Conservation (phyloP, 805 yeast genomes). For the Ogataea philodendri region DNA sequence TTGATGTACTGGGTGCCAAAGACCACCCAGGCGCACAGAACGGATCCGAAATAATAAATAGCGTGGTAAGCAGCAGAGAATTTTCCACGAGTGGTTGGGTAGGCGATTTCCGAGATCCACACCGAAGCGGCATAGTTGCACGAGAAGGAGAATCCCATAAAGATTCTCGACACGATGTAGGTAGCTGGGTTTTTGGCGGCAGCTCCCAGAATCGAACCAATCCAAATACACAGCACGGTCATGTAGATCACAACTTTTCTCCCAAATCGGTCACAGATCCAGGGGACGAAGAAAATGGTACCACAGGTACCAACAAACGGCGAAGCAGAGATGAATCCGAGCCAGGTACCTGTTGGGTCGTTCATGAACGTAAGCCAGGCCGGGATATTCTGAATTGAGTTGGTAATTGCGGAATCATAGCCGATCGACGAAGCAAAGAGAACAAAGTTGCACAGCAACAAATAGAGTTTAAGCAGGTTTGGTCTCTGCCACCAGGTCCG, state of each 20-base stretch:
- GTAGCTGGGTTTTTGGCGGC: slow-evolving; percentile 19
- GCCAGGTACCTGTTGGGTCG: slow-evolving; percentile 21
- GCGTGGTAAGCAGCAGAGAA: slow-evolving; percentile 38
- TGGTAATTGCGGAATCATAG: slow-evolving; percentile 22
- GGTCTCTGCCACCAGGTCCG: slow-evolving; percentile 22
- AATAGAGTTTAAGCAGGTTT: slow-evolving; percentile 17
- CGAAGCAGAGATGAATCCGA: slow-evolving; percentile 22
- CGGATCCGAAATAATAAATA: slow-evolving; percentile 44
- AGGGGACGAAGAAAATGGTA: slow-evolving; percentile 18
- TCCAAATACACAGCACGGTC: slow-evolving; percentile 14
- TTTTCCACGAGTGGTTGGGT: slow-evolving; percentile 34
- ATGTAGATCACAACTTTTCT: slow-evolving; percentile 17
- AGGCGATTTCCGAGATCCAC: slow-evolving; percentile 34
- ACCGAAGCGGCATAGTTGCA: slow-evolving; percentile 21
- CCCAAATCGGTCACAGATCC: slow-evolving; percentile 19
- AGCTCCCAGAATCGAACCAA: slow-evolving; percentile 22
- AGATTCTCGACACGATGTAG: slow-evolving; percentile 18
- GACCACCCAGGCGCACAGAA: slow-evolving; percentile 43
- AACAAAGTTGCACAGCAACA: slow-evolving; percentile 15
- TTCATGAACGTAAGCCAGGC: slow-evolving; percentile 19
- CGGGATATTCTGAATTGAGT: slow-evolving; percentile 20
- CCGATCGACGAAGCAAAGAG: slow-evolving; percentile 22
- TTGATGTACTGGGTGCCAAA: slow-evolving; percentile 37
- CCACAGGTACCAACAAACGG: slow-evolving; percentile 23
- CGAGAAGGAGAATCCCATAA: slow-evolving; percentile 20